Conservation (phyloP, 768 basidiomycete genomes). For the Podaxis pistillaris region DNA sequence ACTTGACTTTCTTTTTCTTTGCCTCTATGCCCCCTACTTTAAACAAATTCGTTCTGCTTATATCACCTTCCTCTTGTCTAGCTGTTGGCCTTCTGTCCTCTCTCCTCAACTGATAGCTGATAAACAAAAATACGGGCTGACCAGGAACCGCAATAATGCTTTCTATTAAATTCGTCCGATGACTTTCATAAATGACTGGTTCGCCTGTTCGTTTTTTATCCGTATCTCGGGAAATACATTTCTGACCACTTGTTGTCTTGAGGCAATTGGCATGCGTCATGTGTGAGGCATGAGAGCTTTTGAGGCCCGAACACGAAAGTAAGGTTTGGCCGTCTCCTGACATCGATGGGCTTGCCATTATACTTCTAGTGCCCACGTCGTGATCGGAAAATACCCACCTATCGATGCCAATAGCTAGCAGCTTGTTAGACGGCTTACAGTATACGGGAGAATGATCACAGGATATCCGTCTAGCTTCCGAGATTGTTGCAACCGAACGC, state of each 20-base stretch:
- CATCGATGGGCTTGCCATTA: neutral
- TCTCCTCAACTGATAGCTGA: neutral
- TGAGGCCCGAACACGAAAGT: neutral
- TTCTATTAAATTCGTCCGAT: neutral
- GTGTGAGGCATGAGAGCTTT: neutral
- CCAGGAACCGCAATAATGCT: neutral
- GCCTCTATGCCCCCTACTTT: neutral
- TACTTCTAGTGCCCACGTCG: neutral
- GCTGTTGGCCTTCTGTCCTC: slow-evolving; percentile 4
- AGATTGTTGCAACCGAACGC: neutral
- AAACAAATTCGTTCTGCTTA: slow-evolving; percentile 9
- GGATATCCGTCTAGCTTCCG: neutral
- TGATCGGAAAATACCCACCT: neutral
- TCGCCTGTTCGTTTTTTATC: slow-evolving; percentile 1
- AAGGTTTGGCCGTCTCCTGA: neutral
- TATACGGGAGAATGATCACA: neutral
- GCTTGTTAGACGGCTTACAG: neutral
- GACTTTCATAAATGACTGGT: neutral
- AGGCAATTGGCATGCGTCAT: neutral
- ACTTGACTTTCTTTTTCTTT: neutral
- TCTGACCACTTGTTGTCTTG: slow-evolving; percentile 5
- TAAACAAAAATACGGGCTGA: neutral
- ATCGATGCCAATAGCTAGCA: neutral
- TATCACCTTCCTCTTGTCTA: slow-evolving; percentile 1
- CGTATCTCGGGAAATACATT: slow-evolving; percentile 9